Conservation (phyloP, 306 rosid genomes). For the Vicia sativa region DNA sequence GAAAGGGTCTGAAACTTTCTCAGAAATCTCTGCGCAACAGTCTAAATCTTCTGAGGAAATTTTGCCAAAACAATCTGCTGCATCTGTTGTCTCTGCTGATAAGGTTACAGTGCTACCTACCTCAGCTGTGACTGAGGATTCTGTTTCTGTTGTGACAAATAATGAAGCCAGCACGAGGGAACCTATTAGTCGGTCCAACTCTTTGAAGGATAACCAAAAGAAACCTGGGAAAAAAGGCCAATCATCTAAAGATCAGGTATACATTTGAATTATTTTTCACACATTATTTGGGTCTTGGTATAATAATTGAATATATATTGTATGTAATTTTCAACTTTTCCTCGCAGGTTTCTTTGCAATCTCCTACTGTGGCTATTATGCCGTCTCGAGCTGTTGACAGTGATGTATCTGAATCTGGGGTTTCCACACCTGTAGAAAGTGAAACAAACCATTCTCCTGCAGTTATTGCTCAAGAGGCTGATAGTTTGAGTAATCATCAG, state of each 20-base stretch:
- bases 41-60: conserved; percentile 48
- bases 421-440: conserved; percentile 48
- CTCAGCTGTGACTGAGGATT: conserved; percentile 43
- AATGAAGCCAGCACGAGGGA: conserved; percentile 59
- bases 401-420: conserved; percentile 46
- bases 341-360: conserved; percentile 57
- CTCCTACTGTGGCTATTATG: conserved; percentile 43
- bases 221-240: conserved; percentile 62
- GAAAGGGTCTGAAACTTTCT: conserved; percentile 40
- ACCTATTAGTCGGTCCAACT: conserved; percentile 59
- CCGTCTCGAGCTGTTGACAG: conserved; percentile 48
- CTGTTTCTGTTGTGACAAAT: conserved; percentile 42
- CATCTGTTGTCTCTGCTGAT: conserved; percentile 45
- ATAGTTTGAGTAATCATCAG: conserved; percentile 34
- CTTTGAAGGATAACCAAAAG: conserved; percentile 67
- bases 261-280: conserved; percentile 20
- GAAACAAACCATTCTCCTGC: conserved; percentile 36
- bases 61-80: conserved; percentile 45
- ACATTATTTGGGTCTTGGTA: not conserved
- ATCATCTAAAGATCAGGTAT: conserved; percentile 66
- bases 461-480: conserved; percentile 37
- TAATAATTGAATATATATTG: conserved; percentile 8
- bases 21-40: conserved; percentile 42
- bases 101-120: conserved; percentile 36
- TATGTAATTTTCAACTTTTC: not conserved